phyloP scores from a whole-genome alignment of 1,284 basidiomycete genomes.

The Coriolopsis trogii region DNA sequence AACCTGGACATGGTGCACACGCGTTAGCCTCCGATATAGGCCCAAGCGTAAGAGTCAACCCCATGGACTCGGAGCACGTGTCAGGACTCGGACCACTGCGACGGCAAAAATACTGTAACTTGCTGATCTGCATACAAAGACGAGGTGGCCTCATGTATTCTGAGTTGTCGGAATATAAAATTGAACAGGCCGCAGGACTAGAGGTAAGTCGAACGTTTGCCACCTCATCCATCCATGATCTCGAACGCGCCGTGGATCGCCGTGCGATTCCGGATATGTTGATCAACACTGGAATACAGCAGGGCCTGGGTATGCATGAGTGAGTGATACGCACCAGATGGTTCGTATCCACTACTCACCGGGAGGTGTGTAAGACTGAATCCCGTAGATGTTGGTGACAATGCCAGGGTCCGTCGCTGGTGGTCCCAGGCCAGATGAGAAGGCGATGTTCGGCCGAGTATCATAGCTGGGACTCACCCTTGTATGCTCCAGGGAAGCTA shows the following conservation, averaged over 20 bases:
- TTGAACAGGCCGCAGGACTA: no score
- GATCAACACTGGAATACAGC: conserved; percentile 25
- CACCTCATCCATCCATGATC: no score
- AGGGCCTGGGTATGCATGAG: conserved; percentile 12
- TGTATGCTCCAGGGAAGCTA: conserved; percentile 54
- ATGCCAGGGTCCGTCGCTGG: conserved; percentile 37
- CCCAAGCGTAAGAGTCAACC: no score
- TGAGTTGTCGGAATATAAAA: no score
- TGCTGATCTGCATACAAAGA: no score
- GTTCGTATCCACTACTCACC: conserved; percentile 16
- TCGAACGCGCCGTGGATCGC: conserved; percentile 8
- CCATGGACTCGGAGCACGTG: no score
- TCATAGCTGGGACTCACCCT: conserved; percentile 29
- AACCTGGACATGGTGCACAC: no score
- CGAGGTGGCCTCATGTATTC: no score
- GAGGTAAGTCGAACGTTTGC: no score
- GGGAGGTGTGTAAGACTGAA: conserved; percentile 27
- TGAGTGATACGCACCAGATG: neutral
- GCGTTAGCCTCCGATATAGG: no score
- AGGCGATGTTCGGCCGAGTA: neutral
- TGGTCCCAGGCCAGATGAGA: conserved; percentile 6
- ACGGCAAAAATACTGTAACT: no score
- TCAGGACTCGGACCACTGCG: no score
- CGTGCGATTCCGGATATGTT: conserved; percentile 1
- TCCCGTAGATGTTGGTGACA: conserved; percentile 28